Conservation (phyloP, 1,139 yeast genomes). For the Arxiozyma telluris region DNA sequence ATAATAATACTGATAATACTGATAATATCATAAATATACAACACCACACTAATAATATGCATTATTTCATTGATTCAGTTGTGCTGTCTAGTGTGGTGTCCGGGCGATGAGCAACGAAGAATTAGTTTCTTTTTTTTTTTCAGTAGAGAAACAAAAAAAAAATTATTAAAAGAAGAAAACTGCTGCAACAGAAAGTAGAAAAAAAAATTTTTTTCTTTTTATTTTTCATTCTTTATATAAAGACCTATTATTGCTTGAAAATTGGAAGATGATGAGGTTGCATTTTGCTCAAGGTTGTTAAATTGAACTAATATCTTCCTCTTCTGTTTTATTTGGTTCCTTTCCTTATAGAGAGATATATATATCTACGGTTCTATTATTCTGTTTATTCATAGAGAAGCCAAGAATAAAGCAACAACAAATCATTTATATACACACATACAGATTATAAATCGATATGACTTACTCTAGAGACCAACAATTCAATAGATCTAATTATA, state of each 20-base stretch:
- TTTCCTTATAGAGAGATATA: background rate
- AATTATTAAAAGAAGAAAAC: no score
- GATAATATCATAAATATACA: no score
- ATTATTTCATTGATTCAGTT: background rate
- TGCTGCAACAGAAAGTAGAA: background rate
- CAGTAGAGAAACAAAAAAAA: no score
- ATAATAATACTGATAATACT: no score
- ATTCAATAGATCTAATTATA: conserved; percentile 28
- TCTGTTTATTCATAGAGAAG: background rate
- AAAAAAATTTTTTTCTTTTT: conserved; percentile 3
- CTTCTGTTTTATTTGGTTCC: background rate
- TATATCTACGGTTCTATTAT: background rate
- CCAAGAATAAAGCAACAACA: background rate
- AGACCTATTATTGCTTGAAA: background rate
- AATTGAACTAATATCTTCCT: background rate
- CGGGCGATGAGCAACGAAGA: background rate
- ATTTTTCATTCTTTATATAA: background rate
- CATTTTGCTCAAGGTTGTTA: background rate
- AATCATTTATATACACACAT: background rate
- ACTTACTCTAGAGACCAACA: conserved; percentile 30
- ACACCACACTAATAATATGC: background rate
- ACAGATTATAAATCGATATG: conserved; percentile 9
- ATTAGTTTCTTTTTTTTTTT: no score
- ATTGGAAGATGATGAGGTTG: background rate
- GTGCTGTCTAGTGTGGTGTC: background rate